Evolutionary conservation across 495 filamentous ascomycete genomes (phyloP), one percentile per base, ranked within the genome.

Genomic region (Neurospora sp.): DNA sequence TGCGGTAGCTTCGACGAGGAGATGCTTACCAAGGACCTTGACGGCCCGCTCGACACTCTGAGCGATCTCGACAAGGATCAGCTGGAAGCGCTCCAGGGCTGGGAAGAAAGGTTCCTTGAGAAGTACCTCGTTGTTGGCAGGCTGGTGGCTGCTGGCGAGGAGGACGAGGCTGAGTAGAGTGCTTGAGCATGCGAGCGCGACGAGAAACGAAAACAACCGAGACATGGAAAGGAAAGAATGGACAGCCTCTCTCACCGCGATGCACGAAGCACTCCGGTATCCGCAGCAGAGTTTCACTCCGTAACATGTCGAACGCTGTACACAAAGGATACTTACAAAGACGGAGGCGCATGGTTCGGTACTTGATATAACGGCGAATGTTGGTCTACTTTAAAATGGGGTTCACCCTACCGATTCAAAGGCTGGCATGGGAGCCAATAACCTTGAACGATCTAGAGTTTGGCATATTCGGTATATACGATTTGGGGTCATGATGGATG

Each of bases 41-140:
- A 94, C 59, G 94, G 89, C 4, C 94, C 94, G 35, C 82, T 99
- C 72, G 96, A 99, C 81, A 90, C 86, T 68, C 86, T 98, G 35
- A 85, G 88, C 70, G 93, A 91, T 69, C 82, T 99, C 68, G 89
- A 87, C 16, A 82, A 78, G 0, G 94, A 97, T 39, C 90, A 98
- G 86, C 84, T 91, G 82, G 93, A 94, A 78, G 91, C 93, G 59
- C 82, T 99, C 80, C 86, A 86, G 79, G 92, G 91, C 8, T 99
- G 96, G 96, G 94, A 97, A 83, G 93, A 94, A 78, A 86, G 94
- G 73, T 99, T 99, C 84, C 81, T 82, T 40, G 93, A 94, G 82
- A 99, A 99, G 85, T 99, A 99, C 82, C 82, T 97, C 40, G 88
- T 98, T 11, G 93, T 99, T 20, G 96, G 96, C n/a, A 92, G 89